These are phyloP conservation scores for Mariannaea elegans DNA, from an alignment of 2,329 filamentous ascomycete genomes.

Conservation along the genomic window DNA sequence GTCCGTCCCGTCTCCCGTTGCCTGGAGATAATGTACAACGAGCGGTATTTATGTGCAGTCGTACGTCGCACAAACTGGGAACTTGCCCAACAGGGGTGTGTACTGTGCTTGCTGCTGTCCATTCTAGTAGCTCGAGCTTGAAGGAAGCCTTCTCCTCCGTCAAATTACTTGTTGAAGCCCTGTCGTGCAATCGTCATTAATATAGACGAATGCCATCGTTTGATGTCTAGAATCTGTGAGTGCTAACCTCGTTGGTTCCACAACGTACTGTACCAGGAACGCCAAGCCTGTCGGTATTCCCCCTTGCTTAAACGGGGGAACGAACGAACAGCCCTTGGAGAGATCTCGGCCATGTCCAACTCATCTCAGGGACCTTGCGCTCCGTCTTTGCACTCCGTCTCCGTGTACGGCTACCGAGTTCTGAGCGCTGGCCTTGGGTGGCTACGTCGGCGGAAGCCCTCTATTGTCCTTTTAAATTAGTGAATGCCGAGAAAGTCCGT, in stretches of 20 bases:
- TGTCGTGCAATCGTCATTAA: not conserved
- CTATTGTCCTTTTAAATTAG: not conserved
- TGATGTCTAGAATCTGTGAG: too few relatives aligned
- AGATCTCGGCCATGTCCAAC: slow-evolving; percentile 34
- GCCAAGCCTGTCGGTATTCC: slow-evolving; percentile 32
- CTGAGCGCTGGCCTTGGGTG: too few relatives aligned
- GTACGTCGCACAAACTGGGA: slow-evolving; percentile 18
- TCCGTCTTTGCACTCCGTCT: not conserved
- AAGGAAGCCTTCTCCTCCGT: not conserved
- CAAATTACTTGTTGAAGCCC: not conserved
- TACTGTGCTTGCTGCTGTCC: not conserved
- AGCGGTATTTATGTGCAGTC: slow-evolving; percentile 16
- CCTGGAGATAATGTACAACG: slow-evolving; percentile 26
- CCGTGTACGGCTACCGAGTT: not conserved
- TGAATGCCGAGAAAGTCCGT: slow-evolving; percentile 9
- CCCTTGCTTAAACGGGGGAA: slow-evolving; percentile 27
- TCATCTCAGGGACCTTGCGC: slow-evolving; percentile 27
- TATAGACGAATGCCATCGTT: not conserved
- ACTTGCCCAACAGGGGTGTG: not conserved
- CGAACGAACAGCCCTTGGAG: slow-evolving; percentile 24
- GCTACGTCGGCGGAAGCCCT: not conserved
- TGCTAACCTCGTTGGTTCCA: slow-evolving; percentile 22
- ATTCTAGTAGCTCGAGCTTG: not conserved
- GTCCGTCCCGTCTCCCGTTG: slow-evolving; percentile 23
- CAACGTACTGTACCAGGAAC: slow-evolving; percentile 31